A percentile compares a stretch with the other conserved stretches of the same genome.
These are phyloP conservation scores for Cladorrhinum sp. DNA, from an alignment of 2,329 filamentous ascomycete species.

Conservation along the genomic window DNA sequence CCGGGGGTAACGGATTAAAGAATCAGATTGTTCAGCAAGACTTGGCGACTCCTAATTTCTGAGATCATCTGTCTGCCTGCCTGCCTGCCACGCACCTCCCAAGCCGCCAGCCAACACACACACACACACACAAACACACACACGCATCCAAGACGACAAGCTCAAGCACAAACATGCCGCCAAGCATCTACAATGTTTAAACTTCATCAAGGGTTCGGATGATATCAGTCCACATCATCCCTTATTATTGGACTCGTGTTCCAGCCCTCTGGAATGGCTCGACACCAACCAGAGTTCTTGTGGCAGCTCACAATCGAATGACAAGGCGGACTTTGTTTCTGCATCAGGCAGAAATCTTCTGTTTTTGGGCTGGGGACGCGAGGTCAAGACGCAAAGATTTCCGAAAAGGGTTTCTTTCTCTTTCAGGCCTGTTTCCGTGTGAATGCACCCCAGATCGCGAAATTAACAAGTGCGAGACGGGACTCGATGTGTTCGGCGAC, in stretches of 20 bases:
- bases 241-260: background rate
- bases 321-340: background rate
- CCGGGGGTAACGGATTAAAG: conserved; percentile 3
- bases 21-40: background rate
- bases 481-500: conserved; percentile 1
- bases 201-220: background rate
- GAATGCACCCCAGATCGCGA: conserved; percentile 17
- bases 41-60: background rate
- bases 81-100: background rate
- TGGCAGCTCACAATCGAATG: background rate
- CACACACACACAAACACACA: too few species aligned
- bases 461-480: background rate
- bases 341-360: background rate
- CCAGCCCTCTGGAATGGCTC: background rate
- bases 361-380: background rate
- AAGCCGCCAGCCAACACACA: background rate
- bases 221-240: background rate
- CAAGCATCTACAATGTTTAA: background rate
- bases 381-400: background rate
- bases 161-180: background rate
- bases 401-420: background rate
- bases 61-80: background rate
- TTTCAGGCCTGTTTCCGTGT: background rate
- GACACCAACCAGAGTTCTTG: background rate
- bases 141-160: background rate